Conservation (phyloP, 1,139 yeast genomes). For the Pneumocystis canis region DNA sequence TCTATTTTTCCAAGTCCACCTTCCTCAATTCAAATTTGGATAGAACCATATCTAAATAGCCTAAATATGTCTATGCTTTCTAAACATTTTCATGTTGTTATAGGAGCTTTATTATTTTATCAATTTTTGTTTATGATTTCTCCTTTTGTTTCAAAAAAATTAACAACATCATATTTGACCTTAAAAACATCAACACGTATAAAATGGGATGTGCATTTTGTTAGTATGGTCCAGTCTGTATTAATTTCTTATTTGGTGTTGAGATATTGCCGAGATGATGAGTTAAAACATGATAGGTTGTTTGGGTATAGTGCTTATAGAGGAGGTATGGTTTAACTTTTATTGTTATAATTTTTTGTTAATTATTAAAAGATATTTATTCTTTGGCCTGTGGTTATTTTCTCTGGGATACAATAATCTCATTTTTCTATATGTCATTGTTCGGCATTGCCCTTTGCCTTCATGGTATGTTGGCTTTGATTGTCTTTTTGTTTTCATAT, state of each 20-base stretch:
- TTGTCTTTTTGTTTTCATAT: slow-evolving; percentile 50
- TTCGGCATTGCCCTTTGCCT: slow-evolving; percentile 75
- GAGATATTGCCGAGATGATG: slow-evolving; percentile 45
- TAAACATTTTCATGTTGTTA: slow-evolving; percentile 39
- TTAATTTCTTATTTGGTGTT: slow-evolving; percentile 39
- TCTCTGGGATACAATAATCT: slow-evolving; percentile 74
- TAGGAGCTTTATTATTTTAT: slow-evolving; percentile 34
- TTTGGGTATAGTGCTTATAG: slow-evolving; percentile 60
- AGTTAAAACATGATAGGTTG: slow-evolving; percentile 35
- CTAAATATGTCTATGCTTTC: slow-evolving; percentile 21
- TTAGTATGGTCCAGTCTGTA: slow-evolving; percentile 69
- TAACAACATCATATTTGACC: slow-evolving; percentile 37
- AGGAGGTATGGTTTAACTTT: slow-evolving; percentile 25
- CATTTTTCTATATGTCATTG: slow-evolving; percentile 41
- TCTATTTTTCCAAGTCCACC: slow-evolving; percentile 13
- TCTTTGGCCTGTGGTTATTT: slow-evolving; percentile 74
- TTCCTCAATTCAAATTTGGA: slow-evolving; percentile 7
- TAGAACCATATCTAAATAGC: slow-evolving; percentile 7
- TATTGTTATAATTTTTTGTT: neutral
- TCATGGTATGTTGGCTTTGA: slow-evolving; percentile 73
- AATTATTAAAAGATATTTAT: slow-evolving; percentile 31
- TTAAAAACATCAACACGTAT: slow-evolving; percentile 36
- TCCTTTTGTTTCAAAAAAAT: slow-evolving; percentile 31
- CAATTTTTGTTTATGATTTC: slow-evolving; percentile 33
- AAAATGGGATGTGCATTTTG: slow-evolving; percentile 80